Evolutionary conservation across 352 stramenopile genomes (phyloP), one percentile per base, ranked within the genome.

Genomic region (Paralagenidium karlingii): DNA sequence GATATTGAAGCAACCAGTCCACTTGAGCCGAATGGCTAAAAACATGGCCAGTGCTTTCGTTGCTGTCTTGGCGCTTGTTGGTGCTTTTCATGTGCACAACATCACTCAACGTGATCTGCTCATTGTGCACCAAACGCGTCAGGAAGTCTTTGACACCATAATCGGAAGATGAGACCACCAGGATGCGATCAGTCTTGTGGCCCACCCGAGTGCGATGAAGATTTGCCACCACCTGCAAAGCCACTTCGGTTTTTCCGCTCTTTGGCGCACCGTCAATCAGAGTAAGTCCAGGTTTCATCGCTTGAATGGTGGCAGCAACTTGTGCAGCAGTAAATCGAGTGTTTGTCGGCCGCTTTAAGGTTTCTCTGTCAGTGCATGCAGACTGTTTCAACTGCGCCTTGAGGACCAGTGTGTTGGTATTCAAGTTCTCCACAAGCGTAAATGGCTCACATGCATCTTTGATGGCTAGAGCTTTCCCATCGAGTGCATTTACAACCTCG

Each of bases 141-240:
- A 48, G 98, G 95, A 3, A 99, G 55, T 0, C 94, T 88, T 40
- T 90, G 75, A 55, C 97, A 97, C 18, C 83, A 97, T 56, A 97
- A 88, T 16, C 94, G 94, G 22, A 99, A 74, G 25, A 99, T 58
- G 11, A 98, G 55, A n/a, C n/a, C n/a, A n/a, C n/a, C n/a, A n/a
- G n/a, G n/a, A n/a, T n/a, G n/a, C n/a, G n/a, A n/a, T n/a, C n/a
- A 11, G 95, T 95, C 43, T 94, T 81, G 45, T 98, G 75, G 3
- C 58, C 69, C 34, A 73, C 57, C 19, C 57, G 40, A 27, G 71
- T 90, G 15, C 51, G 59, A 41, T 88, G 85, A 46, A 99, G 38
- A 49, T 95, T 97, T 16, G 80, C 45, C n/a, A 97, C 78, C 18
- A 97, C 79, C 54, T 97, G 88, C 16, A 96, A 92, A 12, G 86